Conservation (phyloP, 2,329 filamentous ascomycete genomes). For the Ophiostoma pallidulum region DNA sequence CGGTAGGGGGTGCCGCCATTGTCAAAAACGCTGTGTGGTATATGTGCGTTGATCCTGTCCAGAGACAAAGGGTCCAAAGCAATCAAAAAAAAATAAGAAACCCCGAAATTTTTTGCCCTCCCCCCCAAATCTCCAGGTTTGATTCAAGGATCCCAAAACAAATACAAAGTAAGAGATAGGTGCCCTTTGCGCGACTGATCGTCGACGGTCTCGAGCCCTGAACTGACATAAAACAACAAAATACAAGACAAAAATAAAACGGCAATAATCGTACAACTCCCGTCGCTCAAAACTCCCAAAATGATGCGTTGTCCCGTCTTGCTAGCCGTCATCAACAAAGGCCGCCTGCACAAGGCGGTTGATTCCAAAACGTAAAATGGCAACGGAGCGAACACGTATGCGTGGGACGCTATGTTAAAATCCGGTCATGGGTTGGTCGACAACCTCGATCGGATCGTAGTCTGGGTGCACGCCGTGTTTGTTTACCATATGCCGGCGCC, state of each 20-base stretch:
- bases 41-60: not conserved
- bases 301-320: not conserved
- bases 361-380: too few relatives aligned
- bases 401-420: slow-evolving; percentile 8
- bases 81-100: not conserved
- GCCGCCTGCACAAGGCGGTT: too few relatives aligned
- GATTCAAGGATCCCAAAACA: too few relatives aligned
- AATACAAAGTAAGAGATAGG: not conserved
- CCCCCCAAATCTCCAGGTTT: too few relatives aligned
- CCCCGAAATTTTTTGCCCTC: too few relatives aligned
- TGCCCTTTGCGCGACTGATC: too few relatives aligned
- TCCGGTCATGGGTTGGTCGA: slow-evolving; percentile 29
- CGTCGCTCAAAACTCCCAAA: not conserved
- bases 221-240: too few relatives aligned
- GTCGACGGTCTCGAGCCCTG: too few relatives aligned
- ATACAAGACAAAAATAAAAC: too few relatives aligned
- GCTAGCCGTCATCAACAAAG: too few relatives aligned
- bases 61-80: not conserved
- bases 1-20: not conserved
- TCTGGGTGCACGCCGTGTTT: slow-evolving; percentile 36
- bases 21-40: slow-evolving; percentile 1
- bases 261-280: too few relatives aligned
- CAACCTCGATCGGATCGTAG: slow-evolving; percentile 35
- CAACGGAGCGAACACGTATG: too few relatives aligned
- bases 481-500: slow-evolving; percentile 53